These are phyloP conservation scores for Wickerhamomyces xylosicus DNA, from an alignment of 805 yeast genomes.

Conservation along the genomic window DNA sequence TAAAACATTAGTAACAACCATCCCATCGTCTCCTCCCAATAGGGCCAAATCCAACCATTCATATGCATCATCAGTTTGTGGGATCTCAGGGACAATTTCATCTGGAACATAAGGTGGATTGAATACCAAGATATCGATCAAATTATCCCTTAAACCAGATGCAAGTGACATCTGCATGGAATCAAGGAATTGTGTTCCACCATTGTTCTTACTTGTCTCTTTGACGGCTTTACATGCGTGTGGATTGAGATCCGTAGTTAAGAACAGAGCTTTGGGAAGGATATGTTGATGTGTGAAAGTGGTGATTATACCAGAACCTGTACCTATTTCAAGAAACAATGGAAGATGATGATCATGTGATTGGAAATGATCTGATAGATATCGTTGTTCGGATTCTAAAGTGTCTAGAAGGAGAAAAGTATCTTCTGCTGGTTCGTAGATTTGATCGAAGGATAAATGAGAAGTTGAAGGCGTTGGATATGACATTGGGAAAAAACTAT, in stretches of 20 bases:
- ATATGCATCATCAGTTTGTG: constrained; percentile 32
- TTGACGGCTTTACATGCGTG: constrained; percentile 53
- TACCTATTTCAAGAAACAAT: constrained; percentile 72
- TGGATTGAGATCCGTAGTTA: constrained; percentile 77
- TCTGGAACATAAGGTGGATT: constrained; percentile 98
- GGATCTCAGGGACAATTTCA: constrained; percentile 55
- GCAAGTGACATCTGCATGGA: constrained; percentile 50
- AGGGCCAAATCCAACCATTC: constrained; percentile 86
- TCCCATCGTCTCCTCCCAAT: constrained; percentile 84
- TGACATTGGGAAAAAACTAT: neutral
- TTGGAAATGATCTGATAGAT: constrained; percentile 23
- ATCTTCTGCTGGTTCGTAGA: constrained; percentile 95
- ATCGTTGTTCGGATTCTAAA: constrained; percentile 48
- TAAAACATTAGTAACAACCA: constrained; percentile 69
- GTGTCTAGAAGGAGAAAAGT: constrained; percentile 76
- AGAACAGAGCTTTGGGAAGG: constrained; percentile 37
- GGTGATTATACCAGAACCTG: constrained; percentile 86
- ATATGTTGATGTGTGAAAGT: constrained; percentile 61
- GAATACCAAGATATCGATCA: constrained; percentile 69
- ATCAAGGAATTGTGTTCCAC: constrained; percentile 28
- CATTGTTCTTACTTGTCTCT: constrained; percentile 31
- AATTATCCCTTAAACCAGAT: constrained; percentile 30
- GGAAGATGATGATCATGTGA: constrained; percentile 32
- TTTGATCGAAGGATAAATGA: constrained; percentile 36
- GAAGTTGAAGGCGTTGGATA: neutral